Evolutionary conservation across 2,329 filamentous ascomycete genomes (phyloP).

Genomic region (Hypoxylon sp.): DNA sequence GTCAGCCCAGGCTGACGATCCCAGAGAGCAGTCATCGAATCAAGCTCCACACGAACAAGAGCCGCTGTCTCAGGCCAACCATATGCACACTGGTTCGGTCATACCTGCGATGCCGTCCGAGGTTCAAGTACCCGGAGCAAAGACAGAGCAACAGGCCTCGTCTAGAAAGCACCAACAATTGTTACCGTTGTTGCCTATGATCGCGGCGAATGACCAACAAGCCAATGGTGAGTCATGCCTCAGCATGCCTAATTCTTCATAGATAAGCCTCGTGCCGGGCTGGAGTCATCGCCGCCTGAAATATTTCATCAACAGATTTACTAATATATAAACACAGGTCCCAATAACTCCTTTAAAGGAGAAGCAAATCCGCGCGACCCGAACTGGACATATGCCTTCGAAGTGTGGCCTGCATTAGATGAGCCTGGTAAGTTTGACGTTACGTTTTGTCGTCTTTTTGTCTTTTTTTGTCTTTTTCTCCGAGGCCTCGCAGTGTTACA

Average conservation of each 20-base stretch:
- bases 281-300: conserved; percentile 32
- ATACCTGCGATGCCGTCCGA: background rate
- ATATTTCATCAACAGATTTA: conserved; percentile 7
- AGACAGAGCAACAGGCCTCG: background rate
- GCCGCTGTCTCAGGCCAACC: background rate
- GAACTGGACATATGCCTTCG: conserved; percentile 49
- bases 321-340: conserved; percentile 32
- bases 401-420: conserved; percentile 46
- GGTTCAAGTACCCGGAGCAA: background rate
- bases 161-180: too few species aligned
- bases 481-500: background rate
- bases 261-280: conserved; percentile 32
- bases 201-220: conserved; percentile 1
- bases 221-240: conserved; percentile 35
- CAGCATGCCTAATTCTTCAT: conserved; percentile 24
- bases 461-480: conserved; percentile 18
- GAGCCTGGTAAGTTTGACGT: conserved; percentile 32
- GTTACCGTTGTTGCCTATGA: background rate
- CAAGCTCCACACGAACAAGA: background rate
- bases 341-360: background rate
- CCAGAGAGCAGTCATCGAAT: background rate
- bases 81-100: background rate
- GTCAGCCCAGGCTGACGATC: background rate
- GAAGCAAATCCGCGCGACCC: conserved; percentile 3
- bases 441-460: conserved; percentile 10